Evolutionary conservation across 2,329 filamentous ascomycete genomes (phyloP).

Genomic region (Diaporthe batatas): DNA sequence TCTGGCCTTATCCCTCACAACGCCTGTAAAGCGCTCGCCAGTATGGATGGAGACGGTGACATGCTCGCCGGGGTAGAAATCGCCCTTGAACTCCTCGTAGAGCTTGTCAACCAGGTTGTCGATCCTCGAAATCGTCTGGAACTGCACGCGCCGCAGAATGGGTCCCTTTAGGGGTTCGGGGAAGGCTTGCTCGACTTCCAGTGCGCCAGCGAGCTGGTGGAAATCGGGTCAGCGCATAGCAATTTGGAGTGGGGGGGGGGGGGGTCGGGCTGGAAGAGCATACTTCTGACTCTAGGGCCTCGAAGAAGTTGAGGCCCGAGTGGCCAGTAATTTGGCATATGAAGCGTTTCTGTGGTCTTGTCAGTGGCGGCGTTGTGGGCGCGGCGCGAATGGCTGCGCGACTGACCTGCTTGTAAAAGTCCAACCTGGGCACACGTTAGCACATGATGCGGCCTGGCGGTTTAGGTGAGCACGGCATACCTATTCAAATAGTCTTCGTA

Average conservation of each 20-base stretch:
- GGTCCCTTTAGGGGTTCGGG: slow-evolving; percentile 92
- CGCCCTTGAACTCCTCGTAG: slow-evolving; percentile 84
- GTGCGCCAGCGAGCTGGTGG: slow-evolving; percentile 78
- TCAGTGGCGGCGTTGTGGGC: slow-evolving; percentile 37
- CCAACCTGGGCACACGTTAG: slow-evolving; percentile 73
- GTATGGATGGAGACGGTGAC: slow-evolving; percentile 80
- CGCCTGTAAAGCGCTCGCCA: slow-evolving; percentile 78
- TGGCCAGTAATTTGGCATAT: slow-evolving; percentile 97
- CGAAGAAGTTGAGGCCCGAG: slow-evolving; percentile 91
- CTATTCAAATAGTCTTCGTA: slow-evolving; percentile 91
- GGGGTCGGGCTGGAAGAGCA: slow-evolving; percentile 53
- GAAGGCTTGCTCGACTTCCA: slow-evolving; percentile 91
- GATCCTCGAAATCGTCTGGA: slow-evolving; percentile 88
- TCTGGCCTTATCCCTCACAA: slow-evolving; percentile 87
- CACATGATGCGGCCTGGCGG: slow-evolving; percentile 2
- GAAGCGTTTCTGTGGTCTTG: slow-evolving; percentile 76
- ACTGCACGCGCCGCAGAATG: slow-evolving; percentile 90
- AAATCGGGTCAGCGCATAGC: slow-evolving; percentile 47
- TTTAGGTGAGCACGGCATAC: slow-evolving; percentile 62
- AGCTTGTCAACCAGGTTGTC: slow-evolving; percentile 81
- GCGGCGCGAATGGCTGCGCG: neutral
- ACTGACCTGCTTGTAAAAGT: slow-evolving; percentile 91
- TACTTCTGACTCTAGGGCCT: slow-evolving; percentile 92
- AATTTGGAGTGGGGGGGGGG: slow-evolving; percentile 30
- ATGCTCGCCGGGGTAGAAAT: slow-evolving; percentile 91